Evolutionary conservation across 225 moss, liverwort and hornwort species (phyloP).

Genomic region (Polytrichum commune): DNA sequence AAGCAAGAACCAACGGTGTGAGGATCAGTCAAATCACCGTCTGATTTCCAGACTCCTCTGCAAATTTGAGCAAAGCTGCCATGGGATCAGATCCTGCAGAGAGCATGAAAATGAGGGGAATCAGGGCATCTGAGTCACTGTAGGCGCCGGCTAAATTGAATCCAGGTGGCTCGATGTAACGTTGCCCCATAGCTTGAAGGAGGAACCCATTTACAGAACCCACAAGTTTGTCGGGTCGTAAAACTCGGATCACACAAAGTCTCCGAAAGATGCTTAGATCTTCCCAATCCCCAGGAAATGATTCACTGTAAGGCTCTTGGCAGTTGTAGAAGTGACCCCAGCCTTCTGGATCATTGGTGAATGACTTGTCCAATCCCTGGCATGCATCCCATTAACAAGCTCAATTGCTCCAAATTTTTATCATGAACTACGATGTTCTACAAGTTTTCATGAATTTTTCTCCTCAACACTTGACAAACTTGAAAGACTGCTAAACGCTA

Average conservation of each 20-base stretch:
- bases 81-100: slow-evolving; percentile 76
- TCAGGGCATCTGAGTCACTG: slow-evolving; percentile 52
- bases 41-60: slow-evolving; percentile 36
- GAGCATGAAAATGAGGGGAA: slow-evolving; percentile 73
- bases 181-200: slow-evolving; percentile 60
- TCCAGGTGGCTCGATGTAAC: slow-evolving; percentile 66
- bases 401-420: not conserved
- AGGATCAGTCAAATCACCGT: not conserved
- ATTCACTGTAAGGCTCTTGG: slow-evolving; percentile 59
- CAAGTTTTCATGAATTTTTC: no score
- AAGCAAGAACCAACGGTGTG: not conserved
- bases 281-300: slow-evolving; percentile 42
- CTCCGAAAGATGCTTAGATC: slow-evolving; percentile 42
- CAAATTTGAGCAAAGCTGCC: slow-evolving; percentile 60
- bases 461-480: no score
- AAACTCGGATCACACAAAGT: slow-evolving; percentile 50
- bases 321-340: slow-evolving; percentile 66
- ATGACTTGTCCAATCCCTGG: slow-evolving; percentile 55
- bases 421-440: no score
- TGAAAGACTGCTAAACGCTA: no score
- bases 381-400: not conserved
- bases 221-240: slow-evolving; percentile 70
- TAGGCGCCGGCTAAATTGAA: slow-evolving; percentile 65
- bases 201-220: slow-evolving; percentile 57
- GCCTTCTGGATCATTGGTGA: slow-evolving; percentile 18